phyloP scores from a whole-genome alignment of 2,329 filamentous ascomycete genomes.

The Paecilomyces sp. region DNA sequence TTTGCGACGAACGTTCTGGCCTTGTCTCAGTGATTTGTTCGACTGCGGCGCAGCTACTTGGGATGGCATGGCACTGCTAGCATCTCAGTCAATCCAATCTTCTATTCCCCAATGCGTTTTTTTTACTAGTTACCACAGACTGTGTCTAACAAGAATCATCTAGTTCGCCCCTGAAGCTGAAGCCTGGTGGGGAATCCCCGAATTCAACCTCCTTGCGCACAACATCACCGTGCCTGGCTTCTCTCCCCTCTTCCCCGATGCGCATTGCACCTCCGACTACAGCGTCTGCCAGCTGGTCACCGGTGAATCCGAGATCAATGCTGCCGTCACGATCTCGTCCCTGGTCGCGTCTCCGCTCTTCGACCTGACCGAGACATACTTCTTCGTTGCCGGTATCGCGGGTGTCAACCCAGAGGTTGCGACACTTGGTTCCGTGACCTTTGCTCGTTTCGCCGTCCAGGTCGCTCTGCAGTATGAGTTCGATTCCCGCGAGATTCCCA shows the following conservation, averaged over 20 bases:
- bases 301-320: slow-evolving; percentile 68
- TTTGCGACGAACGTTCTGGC: not conserved
- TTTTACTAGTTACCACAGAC: not conserved
- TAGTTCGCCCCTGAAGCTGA: slow-evolving; percentile 58
- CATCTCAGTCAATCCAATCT: not conserved
- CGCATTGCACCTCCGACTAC: slow-evolving; percentile 56
- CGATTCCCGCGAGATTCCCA: slow-evolving; percentile 60
- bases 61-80: not conserved
- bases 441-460: slow-evolving; percentile 64
- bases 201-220: slow-evolving; percentile 51
- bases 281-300: slow-evolving; percentile 62
- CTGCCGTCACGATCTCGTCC: slow-evolving; percentile 58
- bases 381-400: slow-evolving; percentile 64
- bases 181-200: slow-evolving; percentile 51
- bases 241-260: slow-evolving; percentile 57
- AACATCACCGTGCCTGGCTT: slow-evolving; percentile 56
- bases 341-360: slow-evolving; percentile 57
- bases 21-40: not conserved
- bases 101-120: not conserved
- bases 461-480: slow-evolving; percentile 71
- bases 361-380: slow-evolving; percentile 61
- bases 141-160: not conserved
- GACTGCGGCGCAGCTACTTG: not conserved
- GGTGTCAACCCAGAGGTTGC: slow-evolving; percentile 64
- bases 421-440: slow-evolving; percentile 59